Evolutionary conservation across 495 filamentous ascomycete genomes (phyloP), one percentile per base, ranked within the genome.

Genomic region (Aspergillus bertholletiae): DNA sequence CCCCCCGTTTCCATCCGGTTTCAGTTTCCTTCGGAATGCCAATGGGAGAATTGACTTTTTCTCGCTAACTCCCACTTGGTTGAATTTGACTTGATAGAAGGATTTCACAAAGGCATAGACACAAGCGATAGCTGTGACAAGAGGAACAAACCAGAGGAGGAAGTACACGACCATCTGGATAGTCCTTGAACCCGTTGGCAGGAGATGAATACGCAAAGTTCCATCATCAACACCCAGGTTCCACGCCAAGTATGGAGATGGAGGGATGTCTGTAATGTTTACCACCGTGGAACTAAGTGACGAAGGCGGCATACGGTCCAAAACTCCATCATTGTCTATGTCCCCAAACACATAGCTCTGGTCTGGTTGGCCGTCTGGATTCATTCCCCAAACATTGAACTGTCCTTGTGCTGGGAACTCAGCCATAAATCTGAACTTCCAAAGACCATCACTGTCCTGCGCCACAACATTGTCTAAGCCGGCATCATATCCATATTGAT

Each of bases 21-120:
- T 67, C 17, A 73, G 48, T 28, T 56, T 68, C 27, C 71, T 59
- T 34, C 70, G 49, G 13, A 79, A 27, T 12, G 66, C 64, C 12
- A 76, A 46, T 0, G 75, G 73, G 11, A 77, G 63, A 9, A 76
- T 59, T 15, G 60, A 58, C 46, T 74, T 75, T 62, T 80, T 80
- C 43, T 80, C 71, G 30, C 63, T 74, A 7, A 87, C 80, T 41
- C 87, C 87, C 12, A 81, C 65, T 61, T 87, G 77, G 63, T 88
- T 88, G 72, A 88, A 81, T 64, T 87, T 88, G 67, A 89, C 82
- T 22, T 81, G 77, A 67, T 88, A 89, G 67, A 88, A 89, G 18
- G 79, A 79, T 51, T 79, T 78, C 72, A 83, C 77, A 72, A 86
- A 89, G 2, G 81, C 61, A 62, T 76, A 87, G 1, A 83, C 75